Percentiles rank a stretch among this genome's conserved stretches.
Evolutionary conservation across 495 filamentous ascomycete genomes (phyloP).

Genomic region (Xylaria intraflava): DNA sequence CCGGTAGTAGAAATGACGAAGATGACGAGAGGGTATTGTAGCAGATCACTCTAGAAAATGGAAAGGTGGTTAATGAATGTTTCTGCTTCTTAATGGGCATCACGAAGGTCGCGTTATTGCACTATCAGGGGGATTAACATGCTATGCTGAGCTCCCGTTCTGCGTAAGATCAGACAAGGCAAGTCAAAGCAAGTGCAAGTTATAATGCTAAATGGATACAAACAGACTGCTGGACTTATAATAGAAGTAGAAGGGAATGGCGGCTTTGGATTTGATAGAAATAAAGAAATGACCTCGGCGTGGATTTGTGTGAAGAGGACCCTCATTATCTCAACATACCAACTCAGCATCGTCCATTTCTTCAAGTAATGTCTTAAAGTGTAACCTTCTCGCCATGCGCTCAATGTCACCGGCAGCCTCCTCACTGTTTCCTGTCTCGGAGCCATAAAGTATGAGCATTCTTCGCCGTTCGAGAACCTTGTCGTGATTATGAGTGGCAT

Average conservation of each 20-base stretch:
- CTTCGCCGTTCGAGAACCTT: conserved; percentile 38
- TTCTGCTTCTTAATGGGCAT: not conserved
- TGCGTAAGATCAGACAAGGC: not conserved
- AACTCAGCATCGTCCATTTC: conserved; percentile 71
- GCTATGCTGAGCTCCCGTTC: not conserved
- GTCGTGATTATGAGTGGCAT: not conserved
- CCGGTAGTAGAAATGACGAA: conserved; percentile 88
- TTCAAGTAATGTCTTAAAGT: conserved; percentile 64
- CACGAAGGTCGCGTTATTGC: not conserved
- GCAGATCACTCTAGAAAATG: conserved; percentile 34
- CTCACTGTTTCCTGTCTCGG: conserved; percentile 88
- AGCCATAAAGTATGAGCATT: conserved; percentile 81
- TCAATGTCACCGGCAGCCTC: conserved; percentile 83
- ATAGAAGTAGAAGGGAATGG: too few relatives aligned
- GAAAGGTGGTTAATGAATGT: conserved; percentile 1
- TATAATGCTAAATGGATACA: not conserved
- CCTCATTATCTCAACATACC: conserved; percentile 45
- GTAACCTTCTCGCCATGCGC: conserved; percentile 61
- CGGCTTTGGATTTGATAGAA: not conserved
- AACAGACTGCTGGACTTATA: too few relatives aligned
- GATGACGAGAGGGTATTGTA: conserved; percentile 57
- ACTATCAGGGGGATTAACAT: not conserved
- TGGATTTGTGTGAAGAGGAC: not conserved
- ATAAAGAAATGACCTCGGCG: not conserved
- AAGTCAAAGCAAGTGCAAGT: not conserved